Evolutionary conservation across 352 stramenopile species (phyloP).

Genomic region (Peronospora destructor): DNA sequence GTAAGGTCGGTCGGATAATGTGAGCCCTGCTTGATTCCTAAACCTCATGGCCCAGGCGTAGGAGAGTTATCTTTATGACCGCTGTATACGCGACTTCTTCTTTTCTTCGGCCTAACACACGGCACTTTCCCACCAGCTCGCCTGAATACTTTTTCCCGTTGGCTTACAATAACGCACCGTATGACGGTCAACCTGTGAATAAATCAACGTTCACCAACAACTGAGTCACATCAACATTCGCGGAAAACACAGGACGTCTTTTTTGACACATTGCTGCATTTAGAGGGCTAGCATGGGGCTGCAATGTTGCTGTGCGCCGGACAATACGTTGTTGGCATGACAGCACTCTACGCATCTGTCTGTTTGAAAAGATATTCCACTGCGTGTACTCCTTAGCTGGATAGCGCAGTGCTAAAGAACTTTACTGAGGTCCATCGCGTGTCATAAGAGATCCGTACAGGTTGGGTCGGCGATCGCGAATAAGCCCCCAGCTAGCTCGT

Average conservation of each 20-base stretch:
- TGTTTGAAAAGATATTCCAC: conserved; percentile 3
- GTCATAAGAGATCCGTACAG: conserved; percentile 78
- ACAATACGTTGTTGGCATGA: conserved; percentile 8
- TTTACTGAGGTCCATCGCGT: conserved; percentile 56
- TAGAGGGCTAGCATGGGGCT: conserved; percentile 4
- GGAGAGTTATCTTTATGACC: too few species aligned
- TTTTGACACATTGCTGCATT: conserved; percentile 23
- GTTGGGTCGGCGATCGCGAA: conserved; percentile 81
- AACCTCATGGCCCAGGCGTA: too few species aligned
- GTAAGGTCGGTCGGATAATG: too few species aligned
- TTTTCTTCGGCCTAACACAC: too few species aligned
- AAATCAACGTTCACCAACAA: too few species aligned
- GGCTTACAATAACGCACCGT: too few species aligned
- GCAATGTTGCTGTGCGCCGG: conserved; percentile 2
- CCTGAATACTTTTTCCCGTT: too few species aligned
- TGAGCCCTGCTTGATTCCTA: too few species aligned
- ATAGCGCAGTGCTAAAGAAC: conserved; percentile 3
- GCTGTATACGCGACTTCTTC: too few species aligned
- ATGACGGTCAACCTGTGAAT: too few species aligned
- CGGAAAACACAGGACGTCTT: conserved; percentile 20
- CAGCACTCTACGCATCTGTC: conserved; percentile 10
- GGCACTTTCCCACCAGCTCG: too few species aligned
- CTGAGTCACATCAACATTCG: too few species aligned
- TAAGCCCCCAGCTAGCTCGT: conserved; percentile 80
- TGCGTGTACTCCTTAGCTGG: conserved; percentile 1